Conservation (phyloP, 2,329 filamentous ascomycete species). For the Fusarium sp. region DNA sequence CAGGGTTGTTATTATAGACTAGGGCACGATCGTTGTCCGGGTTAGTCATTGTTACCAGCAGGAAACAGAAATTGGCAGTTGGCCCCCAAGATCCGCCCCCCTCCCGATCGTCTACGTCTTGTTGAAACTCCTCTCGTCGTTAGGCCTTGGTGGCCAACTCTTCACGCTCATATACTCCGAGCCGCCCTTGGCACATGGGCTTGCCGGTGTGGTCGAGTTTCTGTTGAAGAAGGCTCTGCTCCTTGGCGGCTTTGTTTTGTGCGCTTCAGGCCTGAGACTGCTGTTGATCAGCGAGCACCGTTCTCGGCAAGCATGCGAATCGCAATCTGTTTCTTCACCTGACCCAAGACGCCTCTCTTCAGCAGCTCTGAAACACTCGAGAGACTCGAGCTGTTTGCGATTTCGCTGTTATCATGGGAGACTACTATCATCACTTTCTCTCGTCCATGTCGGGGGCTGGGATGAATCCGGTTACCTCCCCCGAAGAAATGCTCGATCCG, state of each 20-base stretch:
- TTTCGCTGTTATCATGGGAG: conserved; percentile 61
- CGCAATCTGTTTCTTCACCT: conserved; percentile 18
- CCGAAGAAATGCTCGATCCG: conserved; percentile 59
- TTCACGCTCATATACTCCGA: conserved; percentile 28
- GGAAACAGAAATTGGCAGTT: conserved; percentile 35
- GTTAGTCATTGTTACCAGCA: conserved; percentile 30
- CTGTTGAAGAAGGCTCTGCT: conserved; percentile 19
- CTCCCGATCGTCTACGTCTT: conserved; percentile 16
- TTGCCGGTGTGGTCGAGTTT: conserved; percentile 16
- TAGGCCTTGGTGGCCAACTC: conserved; percentile 10
- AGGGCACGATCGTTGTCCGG: conserved; percentile 28
- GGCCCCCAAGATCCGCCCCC: conserved; percentile 29
- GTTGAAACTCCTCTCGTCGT: conserved; percentile 15
- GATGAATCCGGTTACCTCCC: conserved; percentile 56
- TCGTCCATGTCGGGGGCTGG: conserved; percentile 66
- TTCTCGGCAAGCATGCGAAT: conserved; percentile 44
- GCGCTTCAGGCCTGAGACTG: conserved; percentile 9
- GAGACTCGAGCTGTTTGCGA: conserved; percentile 14
- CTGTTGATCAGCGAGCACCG: conserved; percentile 24
- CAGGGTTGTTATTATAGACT: conserved; percentile 30
- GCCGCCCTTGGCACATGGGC: conserved; percentile 20
- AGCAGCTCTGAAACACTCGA: conserved; percentile 25
- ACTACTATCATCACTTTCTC: conserved; percentile 71
- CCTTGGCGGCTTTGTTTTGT: conserved; percentile 18
- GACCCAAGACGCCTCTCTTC: conserved; percentile 17